These are phyloP conservation scores for Lactarius indigo DNA, from an alignment of 768 basidiomycete species.

Conservation along the genomic window DNA sequence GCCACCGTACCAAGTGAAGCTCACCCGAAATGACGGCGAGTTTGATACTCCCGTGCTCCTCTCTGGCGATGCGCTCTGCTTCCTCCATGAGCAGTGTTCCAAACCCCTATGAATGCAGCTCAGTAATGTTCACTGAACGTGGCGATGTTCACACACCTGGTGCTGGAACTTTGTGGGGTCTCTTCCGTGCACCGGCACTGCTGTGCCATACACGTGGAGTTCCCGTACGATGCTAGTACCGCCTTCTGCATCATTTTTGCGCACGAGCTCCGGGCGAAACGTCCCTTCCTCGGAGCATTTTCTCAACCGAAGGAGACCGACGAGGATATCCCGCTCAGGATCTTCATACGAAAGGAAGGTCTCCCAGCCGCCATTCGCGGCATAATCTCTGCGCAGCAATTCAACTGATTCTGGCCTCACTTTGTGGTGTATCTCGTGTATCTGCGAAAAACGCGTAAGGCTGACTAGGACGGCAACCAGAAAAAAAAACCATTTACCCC, in stretches of 20 bases:
- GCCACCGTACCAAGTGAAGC: slow-evolving; percentile 26
- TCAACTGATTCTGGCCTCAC: slow-evolving; percentile 94
- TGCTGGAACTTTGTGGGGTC: slow-evolving; percentile 99
- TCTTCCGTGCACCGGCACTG: slow-evolving; percentile 93
- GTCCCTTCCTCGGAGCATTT: slow-evolving; percentile 98
- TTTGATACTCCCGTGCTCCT: slow-evolving; percentile 95
- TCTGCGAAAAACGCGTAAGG: slow-evolving; percentile 42
- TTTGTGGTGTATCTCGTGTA: slow-evolving; percentile 98
- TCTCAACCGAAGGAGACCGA: slow-evolving; percentile 86
- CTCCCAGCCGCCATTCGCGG: slow-evolving; percentile 99
- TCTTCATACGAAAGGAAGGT: slow-evolving; percentile 99
- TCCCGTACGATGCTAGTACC: slow-evolving; percentile 92
- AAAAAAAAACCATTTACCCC: slow-evolving; percentile 58
- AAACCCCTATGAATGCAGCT: slow-evolving; percentile 64
- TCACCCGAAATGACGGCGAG: slow-evolving; percentile 94
- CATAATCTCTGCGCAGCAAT: slow-evolving; percentile 90
- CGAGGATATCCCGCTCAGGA: slow-evolving; percentile 92
- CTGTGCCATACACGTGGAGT: slow-evolving; percentile 96
- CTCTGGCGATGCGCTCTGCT: slow-evolving; percentile 94
- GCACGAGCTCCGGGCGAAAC: slow-evolving; percentile 88
- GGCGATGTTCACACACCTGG: slow-evolving; percentile 45
- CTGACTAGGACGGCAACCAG: slow-evolving; percentile 1
- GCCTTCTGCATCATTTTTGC: slow-evolving; percentile 61
- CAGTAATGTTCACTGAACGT: not conserved
- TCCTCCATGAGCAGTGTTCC: slow-evolving; percentile 98